These are phyloP conservation scores for Davidsoniella neocaledoniae DNA, from an alignment of 2,329 filamentous ascomycete genomes.

Conservation along the genomic window DNA sequence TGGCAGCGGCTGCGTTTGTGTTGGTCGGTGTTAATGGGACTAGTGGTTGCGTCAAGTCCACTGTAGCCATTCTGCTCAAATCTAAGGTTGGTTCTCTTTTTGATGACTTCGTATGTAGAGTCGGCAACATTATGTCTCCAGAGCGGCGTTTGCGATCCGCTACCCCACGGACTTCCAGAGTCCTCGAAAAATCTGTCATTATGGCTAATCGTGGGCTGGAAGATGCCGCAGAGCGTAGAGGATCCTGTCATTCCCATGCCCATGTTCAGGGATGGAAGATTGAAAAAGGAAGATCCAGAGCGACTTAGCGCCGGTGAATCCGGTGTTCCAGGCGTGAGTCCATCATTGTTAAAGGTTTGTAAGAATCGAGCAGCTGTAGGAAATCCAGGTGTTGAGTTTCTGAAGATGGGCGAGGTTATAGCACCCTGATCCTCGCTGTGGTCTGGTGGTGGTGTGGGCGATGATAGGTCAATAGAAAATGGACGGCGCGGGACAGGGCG, in stretches of 20 bases:
- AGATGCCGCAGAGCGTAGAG: slow-evolving; percentile 84
- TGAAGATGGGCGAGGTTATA: slow-evolving; percentile 18
- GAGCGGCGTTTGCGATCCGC: slow-evolving; percentile 53
- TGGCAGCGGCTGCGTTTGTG: neutral
- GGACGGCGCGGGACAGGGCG: slow-evolving; percentile 57
- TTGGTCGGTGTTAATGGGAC: neutral
- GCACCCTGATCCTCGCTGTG: slow-evolving; percentile 17
- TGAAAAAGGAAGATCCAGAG: slow-evolving; percentile 26
- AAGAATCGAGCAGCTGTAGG: slow-evolving; percentile 7
- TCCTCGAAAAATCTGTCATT: slow-evolving; percentile 33
- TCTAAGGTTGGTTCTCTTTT: slow-evolving; percentile 21
- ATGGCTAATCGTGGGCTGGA: slow-evolving; percentile 48
- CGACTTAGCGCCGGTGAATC: slow-evolving; percentile 16
- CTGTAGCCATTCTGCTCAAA: neutral
- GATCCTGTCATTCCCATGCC: slow-evolving; percentile 52
- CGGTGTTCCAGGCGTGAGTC: slow-evolving; percentile 21
- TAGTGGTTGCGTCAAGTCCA: slow-evolving; percentile 2
- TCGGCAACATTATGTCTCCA: slow-evolving; percentile 28
- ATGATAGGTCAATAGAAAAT: slow-evolving; percentile 42
- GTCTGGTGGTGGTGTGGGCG: slow-evolving; percentile 27
- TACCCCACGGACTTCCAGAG: slow-evolving; percentile 58
- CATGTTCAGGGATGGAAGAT: slow-evolving; percentile 59
- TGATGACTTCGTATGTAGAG: slow-evolving; percentile 27
- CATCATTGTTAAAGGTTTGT: slow-evolving; percentile 15
- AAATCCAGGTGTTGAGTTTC: neutral